These are phyloP conservation scores for Cyberlindnera meyerae DNA, from an alignment of 805 yeast species.

Conservation along the genomic window DNA sequence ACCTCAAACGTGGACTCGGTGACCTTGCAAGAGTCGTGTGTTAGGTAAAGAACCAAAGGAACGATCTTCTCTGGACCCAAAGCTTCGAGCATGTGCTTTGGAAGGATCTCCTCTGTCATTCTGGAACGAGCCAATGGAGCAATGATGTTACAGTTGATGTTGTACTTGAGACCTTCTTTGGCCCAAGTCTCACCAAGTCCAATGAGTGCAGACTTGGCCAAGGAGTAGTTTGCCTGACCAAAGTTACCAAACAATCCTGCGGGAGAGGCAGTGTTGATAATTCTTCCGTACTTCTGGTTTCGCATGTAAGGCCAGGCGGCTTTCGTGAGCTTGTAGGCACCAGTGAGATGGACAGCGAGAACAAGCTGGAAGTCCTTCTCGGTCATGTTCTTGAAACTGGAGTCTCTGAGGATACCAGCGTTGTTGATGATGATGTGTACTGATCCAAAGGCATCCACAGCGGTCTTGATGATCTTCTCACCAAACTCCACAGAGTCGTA, in stretches of 20 bases:
- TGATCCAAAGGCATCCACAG: constrained; percentile 80
- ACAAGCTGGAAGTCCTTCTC: constrained; percentile 76
- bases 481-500: constrained; percentile 88
- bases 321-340: constrained; percentile 77
- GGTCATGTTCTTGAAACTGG: constrained; percentile 80
- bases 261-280: constrained; percentile 92
- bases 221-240: constrained; percentile 94
- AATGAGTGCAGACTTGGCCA: constrained; percentile 85
- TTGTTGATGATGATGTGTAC: constrained; percentile 88
- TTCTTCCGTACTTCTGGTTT: constrained; percentile 81
- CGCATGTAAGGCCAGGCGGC: constrained; percentile 92
- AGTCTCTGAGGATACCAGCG: constrained; percentile 91
- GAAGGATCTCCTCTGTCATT: constrained; percentile 90
- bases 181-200: constrained; percentile 94
- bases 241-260: constrained; percentile 96
- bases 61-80: constrained; percentile 85
- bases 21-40: constrained; percentile 59
- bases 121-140: constrained; percentile 95
- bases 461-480: constrained; percentile 78
- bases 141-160: constrained; percentile 79
- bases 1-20: constrained; percentile 82
- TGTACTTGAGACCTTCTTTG: constrained; percentile 84
- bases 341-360: constrained; percentile 82
- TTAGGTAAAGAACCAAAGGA: constrained; percentile 80
- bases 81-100: constrained; percentile 75